A percentile compares a stretch with the other conserved stretches of the same genome.
Conservation (phyloP, 2,329 filamentous ascomycete genomes). For the Camptophora hylomeconis region DNA sequence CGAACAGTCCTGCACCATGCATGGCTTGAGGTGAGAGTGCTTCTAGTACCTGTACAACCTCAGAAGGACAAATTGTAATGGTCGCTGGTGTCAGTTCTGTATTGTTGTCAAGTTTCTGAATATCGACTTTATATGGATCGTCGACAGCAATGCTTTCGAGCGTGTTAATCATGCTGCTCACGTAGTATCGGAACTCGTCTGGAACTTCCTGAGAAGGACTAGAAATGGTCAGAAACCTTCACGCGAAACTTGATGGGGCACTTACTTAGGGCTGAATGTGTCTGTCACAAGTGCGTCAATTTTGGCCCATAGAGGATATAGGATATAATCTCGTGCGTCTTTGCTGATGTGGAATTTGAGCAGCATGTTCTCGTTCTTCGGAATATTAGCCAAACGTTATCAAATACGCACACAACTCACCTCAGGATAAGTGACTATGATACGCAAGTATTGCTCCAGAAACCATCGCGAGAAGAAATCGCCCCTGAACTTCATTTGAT, state of each 20-base stretch:
- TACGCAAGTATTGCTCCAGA: constrained; percentile 74
- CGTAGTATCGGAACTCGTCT: no score
- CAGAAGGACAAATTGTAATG: constrained; percentile 12
- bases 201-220: no score
- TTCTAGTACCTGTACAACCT: constrained; percentile 15
- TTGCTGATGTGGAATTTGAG: constrained; percentile 86
- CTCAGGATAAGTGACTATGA: constrained; percentile 80
- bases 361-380: constrained; percentile 49
- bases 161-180: constrained; percentile 8
- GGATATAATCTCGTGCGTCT: constrained; percentile 66
- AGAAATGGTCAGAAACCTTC: no score
- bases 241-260: no score
- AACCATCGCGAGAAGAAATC: constrained; percentile 88
- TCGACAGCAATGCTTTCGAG: constrained; percentile 7
- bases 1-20: constrained; percentile 45
- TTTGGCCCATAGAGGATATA: constrained; percentile 60
- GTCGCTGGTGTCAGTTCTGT: constrained; percentile 1
- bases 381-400: constrained; percentile 21
- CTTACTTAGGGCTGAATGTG: no score
- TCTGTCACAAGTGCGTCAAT: no score
- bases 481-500: constrained; percentile 60
- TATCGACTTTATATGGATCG: constrained; percentile 11
- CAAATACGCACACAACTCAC: constrained; percentile 29
- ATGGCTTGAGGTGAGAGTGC: constrained; percentile 61
- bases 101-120: no score